phyloP scores from a whole-genome alignment of 768 basidiomycete species.

The Lentinula guzmanii region DNA sequence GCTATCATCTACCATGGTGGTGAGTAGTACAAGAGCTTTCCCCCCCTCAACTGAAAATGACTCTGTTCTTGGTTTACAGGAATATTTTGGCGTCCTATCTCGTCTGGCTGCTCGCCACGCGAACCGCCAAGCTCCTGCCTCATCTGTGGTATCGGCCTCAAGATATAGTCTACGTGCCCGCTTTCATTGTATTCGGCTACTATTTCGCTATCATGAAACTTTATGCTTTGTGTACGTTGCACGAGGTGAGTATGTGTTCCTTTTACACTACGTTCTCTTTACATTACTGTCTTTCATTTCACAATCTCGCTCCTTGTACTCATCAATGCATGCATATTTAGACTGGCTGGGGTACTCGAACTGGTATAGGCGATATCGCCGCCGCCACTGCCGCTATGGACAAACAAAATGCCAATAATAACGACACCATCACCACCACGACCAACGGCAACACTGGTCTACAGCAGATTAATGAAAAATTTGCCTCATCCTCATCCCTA shows the following conservation, averaged over 20 bases:
- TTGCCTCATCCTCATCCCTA: neutral
- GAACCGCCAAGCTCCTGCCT: constrained; percentile 77
- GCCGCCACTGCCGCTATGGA: constrained; percentile 70
- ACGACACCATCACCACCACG: neutral
- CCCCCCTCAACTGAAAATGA: constrained; percentile 4
- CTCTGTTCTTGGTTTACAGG: constrained; percentile 30
- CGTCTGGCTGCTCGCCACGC: constrained; percentile 66
- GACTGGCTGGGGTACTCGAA: constrained; percentile 95
- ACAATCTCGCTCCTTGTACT: neutral
- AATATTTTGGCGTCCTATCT: constrained; percentile 63
- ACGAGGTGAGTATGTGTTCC: constrained; percentile 53
- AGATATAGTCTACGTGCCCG: constrained; percentile 79
- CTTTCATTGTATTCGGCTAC: constrained; percentile 85
- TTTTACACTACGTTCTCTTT: neutral
- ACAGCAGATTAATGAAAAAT: neutral
- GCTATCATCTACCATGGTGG: constrained; percentile 83
- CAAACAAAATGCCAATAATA: constrained; percentile 15
- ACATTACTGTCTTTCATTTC: neutral
- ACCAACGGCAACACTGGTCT: too few species aligned
- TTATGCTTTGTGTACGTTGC: constrained; percentile 84
- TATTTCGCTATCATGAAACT: constrained; percentile 95
- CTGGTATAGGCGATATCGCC: constrained; percentile 82
- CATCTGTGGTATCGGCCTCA: constrained; percentile 75
- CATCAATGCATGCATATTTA: constrained; percentile 17
- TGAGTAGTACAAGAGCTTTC: constrained; percentile 25